phyloP scores from a whole-genome alignment of 2,329 filamentous ascomycete species.

The Domatiomyces globalis region DNA sequence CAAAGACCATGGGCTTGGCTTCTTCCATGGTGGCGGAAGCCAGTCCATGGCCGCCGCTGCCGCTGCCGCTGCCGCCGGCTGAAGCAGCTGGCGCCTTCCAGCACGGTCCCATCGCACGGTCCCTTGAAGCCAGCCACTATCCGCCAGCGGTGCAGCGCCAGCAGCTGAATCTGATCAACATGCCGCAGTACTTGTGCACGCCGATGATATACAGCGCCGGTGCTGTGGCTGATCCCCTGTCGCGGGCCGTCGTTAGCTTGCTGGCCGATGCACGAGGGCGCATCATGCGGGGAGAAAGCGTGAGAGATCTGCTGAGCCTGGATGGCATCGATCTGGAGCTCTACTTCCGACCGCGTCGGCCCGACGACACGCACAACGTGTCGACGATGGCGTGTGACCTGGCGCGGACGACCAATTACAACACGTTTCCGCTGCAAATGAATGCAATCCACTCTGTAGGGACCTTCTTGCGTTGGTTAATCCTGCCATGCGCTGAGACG shows the following conservation, averaged over 20 bases:
- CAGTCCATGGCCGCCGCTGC: neutral
- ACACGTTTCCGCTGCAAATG: conserved; percentile 1
- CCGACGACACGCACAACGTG: conserved; percentile 3
- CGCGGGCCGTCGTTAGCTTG: conserved; percentile 1
- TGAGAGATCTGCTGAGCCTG: conserved; percentile 2
- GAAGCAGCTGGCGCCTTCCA: neutral
- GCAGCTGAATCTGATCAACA: neutral
- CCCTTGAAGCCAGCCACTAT: neutral
- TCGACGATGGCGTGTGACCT: conserved; percentile 5
- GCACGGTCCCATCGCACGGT: neutral
- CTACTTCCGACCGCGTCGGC: conserved; percentile 3
- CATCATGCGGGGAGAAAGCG: neutral
- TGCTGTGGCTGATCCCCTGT: neutral
- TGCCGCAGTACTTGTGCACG: neutral
- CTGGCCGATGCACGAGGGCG: conserved; percentile 2
- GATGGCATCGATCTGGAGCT: conserved; percentile 2
- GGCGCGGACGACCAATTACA: neutral
- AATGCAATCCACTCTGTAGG: neutral
- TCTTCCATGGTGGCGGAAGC: neutral
- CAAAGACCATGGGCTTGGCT: neutral
- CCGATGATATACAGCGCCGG: neutral
- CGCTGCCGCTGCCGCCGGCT: neutral
- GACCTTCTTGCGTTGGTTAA: conserved; percentile 3
- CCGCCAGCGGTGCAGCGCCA: conserved; percentile 1
- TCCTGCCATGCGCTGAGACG: conserved; percentile 4